phyloP scores from a whole-genome alignment of 75 land plant genomes.

The Cupressus sempervirens region DNA sequence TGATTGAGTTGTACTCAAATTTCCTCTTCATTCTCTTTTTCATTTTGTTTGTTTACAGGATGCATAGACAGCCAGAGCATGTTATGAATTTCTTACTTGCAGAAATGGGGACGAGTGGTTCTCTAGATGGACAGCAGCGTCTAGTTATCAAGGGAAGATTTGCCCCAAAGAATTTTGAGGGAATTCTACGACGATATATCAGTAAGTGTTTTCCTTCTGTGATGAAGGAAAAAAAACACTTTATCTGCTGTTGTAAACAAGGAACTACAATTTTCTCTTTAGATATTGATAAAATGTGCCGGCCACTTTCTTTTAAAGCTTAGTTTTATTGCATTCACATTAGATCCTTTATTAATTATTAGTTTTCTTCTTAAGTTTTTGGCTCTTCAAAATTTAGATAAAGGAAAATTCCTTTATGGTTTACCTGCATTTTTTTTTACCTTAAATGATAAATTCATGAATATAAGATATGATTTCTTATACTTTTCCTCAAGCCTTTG shows the following conservation, averaged over 20 bases:
- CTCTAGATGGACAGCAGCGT: conserved; percentile 88
- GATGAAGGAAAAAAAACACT: background rate
- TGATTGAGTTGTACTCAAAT: background rate
- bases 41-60: conserved; percentile 34
- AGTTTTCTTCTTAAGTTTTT: background rate
- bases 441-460: too few species aligned
- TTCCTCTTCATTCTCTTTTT: background rate
- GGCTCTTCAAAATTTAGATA: too few species aligned
- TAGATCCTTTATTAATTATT: background rate
- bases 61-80: conserved; percentile 94
- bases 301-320: background rate
- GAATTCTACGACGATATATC: conserved; percentile 73
- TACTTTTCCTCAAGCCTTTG: too few species aligned
- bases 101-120: conserved; percentile 92
- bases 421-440: too few species aligned
- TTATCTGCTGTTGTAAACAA: background rate
- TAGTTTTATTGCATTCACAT: background rate
- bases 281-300: background rate
- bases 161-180: conserved; percentile 88
- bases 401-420: too few species aligned
- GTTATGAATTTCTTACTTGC: conserved; percentile 85
- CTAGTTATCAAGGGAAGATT: conserved; percentile 87
- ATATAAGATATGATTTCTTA: too few species aligned
- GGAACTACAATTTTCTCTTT: background rate
- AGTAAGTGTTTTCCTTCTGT: conserved; percentile 44